Base-by-base conservation (phyloP, 345 rosid genomes). In the Brassica juncea region DNA sequence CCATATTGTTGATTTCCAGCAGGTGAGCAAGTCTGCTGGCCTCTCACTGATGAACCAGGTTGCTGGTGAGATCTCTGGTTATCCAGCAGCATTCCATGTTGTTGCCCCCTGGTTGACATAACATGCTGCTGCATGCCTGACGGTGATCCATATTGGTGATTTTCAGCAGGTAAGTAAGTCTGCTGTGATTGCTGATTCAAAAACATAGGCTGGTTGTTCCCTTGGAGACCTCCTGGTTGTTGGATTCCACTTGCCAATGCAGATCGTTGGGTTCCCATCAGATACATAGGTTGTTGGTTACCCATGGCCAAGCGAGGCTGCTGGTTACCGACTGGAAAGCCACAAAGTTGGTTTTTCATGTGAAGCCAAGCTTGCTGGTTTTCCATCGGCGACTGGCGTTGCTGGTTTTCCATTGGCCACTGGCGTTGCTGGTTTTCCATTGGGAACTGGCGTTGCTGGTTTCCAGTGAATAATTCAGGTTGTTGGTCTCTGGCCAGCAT, bases 101-200 rank as follows among this genome's bases (percentile, higher is more conserved):
- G 87, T 75, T 78, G 83, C 34, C 70, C 83, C 47, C 81, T 82
- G 4, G 67, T 11, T 72, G 81, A 72, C 77, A 72, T 21, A 32
- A 32, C 35, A 66, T 19, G 49, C 61, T 78, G 77, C 27, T 66
- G 77, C 82, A 66, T 66, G 77, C 68, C 39, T 21, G 30, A 2
- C 1, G 69, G 31, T 73, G 63, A 52, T 61, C 64, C 58, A 80
- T 61, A 62, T 16, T 61, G 79, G 28, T 12, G 59, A 68, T 80
- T 49, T 68, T 19, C 66, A 62, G 47, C 34, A 80, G 76, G 63
- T 57, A 74, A 25, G 59, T 34, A 61, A 52, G 59, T 62, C 59
- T 73, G 74, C 37, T 68, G 73, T 62, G 39, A 58, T 76, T 67
- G 67, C 35, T 73, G 82, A 79, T 73, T 73, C 32, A 68, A 59